Percentiles rank a stretch among this genome's conserved stretches.
Conservation (phyloP, 805 yeast species). For the Starmerella scarabaei region DNA sequence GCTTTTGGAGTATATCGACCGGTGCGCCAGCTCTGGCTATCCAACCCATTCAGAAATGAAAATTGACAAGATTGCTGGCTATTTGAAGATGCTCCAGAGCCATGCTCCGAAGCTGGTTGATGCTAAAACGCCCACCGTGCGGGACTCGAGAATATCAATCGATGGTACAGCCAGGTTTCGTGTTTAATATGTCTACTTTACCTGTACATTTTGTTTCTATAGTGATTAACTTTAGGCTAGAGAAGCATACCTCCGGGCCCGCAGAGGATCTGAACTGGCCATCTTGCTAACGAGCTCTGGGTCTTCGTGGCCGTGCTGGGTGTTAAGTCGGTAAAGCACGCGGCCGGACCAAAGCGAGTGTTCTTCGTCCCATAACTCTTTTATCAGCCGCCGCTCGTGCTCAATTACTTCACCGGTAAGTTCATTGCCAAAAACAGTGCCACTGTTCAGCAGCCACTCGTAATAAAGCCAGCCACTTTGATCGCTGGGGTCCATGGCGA, state of each 20-base stretch:
- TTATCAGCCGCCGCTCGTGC: slow-evolving; percentile 47
- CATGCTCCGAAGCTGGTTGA: background rate
- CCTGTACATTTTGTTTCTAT: background rate
- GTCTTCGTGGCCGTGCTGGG: slow-evolving; percentile 1
- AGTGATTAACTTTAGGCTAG: background rate
- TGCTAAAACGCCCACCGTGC: background rate
- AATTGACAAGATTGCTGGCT: background rate
- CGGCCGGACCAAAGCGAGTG: slow-evolving; percentile 12
- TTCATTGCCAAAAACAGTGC: slow-evolving; percentile 34
- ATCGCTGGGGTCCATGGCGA: slow-evolving; percentile 87
- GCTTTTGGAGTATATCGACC: slow-evolving; percentile 8
- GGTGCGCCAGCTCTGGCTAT: background rate
- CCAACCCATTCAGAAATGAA: slow-evolving; percentile 3
- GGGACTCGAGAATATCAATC: slow-evolving; percentile 27
- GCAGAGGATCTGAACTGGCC: slow-evolving; percentile 22
- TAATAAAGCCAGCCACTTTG: slow-evolving; percentile 87
- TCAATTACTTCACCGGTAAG: slow-evolving; percentile 46
- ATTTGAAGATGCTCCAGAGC: slow-evolving; percentile 2
- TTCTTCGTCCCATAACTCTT: slow-evolving; percentile 17
- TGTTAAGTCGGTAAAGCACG: slow-evolving; percentile 1
- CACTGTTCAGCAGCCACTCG: slow-evolving; percentile 51
- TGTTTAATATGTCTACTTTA: slow-evolving; percentile 19
- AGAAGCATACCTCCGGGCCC: slow-evolving; percentile 23
- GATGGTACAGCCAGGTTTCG: slow-evolving; percentile 26
- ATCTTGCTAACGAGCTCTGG: slow-evolving; percentile 24